phyloP scores from a whole-genome alignment of 176 grass and related monocot species.

The Secale cereale region DNA sequence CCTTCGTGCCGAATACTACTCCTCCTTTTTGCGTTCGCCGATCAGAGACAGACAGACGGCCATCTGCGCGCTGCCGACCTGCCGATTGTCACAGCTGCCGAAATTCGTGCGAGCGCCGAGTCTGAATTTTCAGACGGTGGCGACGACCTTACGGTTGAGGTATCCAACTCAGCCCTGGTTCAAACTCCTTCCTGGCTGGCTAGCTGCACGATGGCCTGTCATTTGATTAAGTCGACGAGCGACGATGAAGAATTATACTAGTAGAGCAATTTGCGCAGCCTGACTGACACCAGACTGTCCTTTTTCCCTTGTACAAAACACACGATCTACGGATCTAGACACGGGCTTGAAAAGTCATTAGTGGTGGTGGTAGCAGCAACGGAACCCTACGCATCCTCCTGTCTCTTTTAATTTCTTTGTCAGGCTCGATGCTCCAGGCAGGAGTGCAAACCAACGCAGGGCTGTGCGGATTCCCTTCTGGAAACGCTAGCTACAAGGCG shows the following conservation, averaged over 20 bases:
- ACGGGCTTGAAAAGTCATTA: not conserved
- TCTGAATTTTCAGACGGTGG: not conserved
- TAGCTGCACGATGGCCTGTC: too few species aligned
- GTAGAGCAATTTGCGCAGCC: not conserved
- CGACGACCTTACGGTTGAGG: constrained; percentile 41
- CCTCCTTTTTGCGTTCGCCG: not conserved
- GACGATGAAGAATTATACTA: not conserved
- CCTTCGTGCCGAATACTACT: not conserved
- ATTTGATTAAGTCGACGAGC: constrained; percentile 4
- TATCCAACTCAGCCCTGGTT: constrained; percentile 35
- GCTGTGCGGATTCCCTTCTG: constrained; percentile 20
- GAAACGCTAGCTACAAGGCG: constrained; percentile 11
- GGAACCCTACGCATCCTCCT: not conserved
- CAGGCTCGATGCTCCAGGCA: constrained; percentile 18
- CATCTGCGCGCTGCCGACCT: constrained; percentile 15
- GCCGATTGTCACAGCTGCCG: not conserved
- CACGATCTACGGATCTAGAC: not conserved
- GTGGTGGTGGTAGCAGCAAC: not conserved
- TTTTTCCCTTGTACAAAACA: not conserved
- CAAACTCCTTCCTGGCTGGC: not conserved
- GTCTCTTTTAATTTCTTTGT: not conserved
- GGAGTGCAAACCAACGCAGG: constrained; percentile 5
- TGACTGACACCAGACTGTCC: constrained; percentile 38
- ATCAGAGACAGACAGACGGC: constrained; percentile 2
- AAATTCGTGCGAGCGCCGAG: constrained; percentile 19